Evolutionary conservation across 2,329 filamentous ascomycete species (phyloP).

Genomic region (Apiospora sp.): DNA sequence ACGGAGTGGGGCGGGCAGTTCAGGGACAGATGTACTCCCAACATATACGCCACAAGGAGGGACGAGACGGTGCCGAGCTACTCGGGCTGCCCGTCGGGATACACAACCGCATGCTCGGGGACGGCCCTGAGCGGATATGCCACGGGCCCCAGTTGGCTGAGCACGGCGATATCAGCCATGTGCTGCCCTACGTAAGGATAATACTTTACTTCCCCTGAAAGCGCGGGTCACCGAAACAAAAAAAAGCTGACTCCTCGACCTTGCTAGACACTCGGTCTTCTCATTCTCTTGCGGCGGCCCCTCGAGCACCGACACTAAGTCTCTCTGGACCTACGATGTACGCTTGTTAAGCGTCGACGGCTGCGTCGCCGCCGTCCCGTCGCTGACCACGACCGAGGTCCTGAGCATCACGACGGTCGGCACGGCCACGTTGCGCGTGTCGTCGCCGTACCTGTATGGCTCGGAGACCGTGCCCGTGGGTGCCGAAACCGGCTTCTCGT

Average conservation of each 20-base stretch:
- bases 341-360: background rate
- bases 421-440: background rate
- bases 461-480: background rate
- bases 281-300: background rate
- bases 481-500: background rate
- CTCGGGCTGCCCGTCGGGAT: background rate
- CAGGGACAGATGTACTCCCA: background rate
- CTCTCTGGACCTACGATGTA: background rate
- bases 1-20: too few species aligned
- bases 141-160: background rate
- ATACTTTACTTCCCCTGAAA: background rate
- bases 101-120: background rate
- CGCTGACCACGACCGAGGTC: background rate
- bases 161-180: background rate
- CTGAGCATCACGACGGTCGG: background rate
- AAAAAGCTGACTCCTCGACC: background rate
- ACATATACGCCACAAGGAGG: too few species aligned
- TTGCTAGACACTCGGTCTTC: background rate
- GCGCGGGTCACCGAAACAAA: too few species aligned
- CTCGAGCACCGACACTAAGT: background rate
- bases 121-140: background rate
- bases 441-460: too few species aligned
- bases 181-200: constrained; percentile 16
- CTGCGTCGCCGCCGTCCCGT: background rate
- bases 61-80: background rate